Evolutionary conservation across 2,329 filamentous ascomycete species (phyloP).

Genomic region (Colletotrichum zoysiae): DNA sequence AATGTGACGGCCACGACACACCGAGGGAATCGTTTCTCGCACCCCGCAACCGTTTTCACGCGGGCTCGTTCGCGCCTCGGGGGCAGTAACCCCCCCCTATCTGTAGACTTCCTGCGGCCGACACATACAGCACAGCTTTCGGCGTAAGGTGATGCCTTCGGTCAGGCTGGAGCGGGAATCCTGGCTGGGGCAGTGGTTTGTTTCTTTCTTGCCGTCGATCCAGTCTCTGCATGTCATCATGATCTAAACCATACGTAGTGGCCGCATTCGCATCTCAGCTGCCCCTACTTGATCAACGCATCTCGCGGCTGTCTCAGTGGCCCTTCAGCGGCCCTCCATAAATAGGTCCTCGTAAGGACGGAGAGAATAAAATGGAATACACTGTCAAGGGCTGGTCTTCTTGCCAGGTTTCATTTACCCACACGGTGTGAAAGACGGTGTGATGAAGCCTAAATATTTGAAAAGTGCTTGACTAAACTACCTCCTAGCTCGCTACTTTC

Average conservation of each 20-base stretch:
- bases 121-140: background rate
- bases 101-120: background rate
- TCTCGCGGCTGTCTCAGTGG: background rate
- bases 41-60: background rate
- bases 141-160: background rate
- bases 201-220: background rate
- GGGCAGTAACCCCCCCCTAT: background rate
- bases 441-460: background rate
- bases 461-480: too few species aligned
- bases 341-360: background rate
- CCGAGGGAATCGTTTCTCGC: too few species aligned
- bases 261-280: background rate
- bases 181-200: background rate
- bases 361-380: background rate
- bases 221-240: background rate
- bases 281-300: too few species aligned
- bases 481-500: too few species aligned
- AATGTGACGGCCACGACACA: background rate
- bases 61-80: background rate
- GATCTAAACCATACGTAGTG: background rate
- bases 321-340: too few species aligned
- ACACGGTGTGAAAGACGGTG: background rate
- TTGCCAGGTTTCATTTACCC: too few species aligned
- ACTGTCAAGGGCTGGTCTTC: too few species aligned
- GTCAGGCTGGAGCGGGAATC: background rate